Evolutionary conservation across 2,329 filamentous ascomycete species (phyloP).

Genomic region (Cladosporium velox): DNA sequence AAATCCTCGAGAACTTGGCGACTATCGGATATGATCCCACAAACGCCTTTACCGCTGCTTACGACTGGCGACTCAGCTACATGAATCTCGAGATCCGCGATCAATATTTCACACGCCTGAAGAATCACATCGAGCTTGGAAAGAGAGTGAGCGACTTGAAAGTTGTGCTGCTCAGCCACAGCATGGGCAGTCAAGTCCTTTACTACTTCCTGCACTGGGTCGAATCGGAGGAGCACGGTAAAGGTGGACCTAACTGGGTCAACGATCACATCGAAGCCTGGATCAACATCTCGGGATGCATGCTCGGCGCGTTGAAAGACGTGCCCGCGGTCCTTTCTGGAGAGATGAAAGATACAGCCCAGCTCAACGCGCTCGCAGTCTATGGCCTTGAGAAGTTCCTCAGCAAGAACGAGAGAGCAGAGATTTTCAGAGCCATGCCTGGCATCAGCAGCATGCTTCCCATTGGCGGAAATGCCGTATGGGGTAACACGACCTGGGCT

Average conservation of each 20-base stretch:
- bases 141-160: constrained; percentile 74
- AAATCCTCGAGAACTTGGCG: constrained; percentile 94
- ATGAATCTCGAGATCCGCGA: constrained; percentile 85
- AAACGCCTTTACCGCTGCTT: constrained; percentile 67
- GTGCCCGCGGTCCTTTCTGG: constrained; percentile 88
- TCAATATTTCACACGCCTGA: constrained; percentile 89
- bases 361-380: constrained; percentile 93
- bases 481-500: constrained; percentile 85
- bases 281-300: constrained; percentile 98
- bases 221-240: constrained; percentile 73
- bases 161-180: constrained; percentile 84
- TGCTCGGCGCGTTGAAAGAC: constrained; percentile 92
- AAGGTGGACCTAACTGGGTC: constrained; percentile 84
- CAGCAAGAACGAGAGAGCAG: constrained; percentile 82
- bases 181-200: constrained; percentile 94
- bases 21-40: constrained; percentile 94
- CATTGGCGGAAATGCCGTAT: constrained; percentile 89
- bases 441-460: constrained; percentile 96
- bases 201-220: constrained; percentile 86
- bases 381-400: constrained; percentile 97
- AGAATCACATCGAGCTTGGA: constrained; percentile 85
- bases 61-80: constrained; percentile 94
- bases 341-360: constrained; percentile 97
- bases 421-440: constrained; percentile 95
- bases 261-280: constrained; percentile 87